Percentiles rank a stretch among this genome's conserved stretches.
These are phyloP conservation scores for Rubia tinctorum DNA, from an alignment of 305 asterid genomes.

Conservation along the genomic window DNA sequence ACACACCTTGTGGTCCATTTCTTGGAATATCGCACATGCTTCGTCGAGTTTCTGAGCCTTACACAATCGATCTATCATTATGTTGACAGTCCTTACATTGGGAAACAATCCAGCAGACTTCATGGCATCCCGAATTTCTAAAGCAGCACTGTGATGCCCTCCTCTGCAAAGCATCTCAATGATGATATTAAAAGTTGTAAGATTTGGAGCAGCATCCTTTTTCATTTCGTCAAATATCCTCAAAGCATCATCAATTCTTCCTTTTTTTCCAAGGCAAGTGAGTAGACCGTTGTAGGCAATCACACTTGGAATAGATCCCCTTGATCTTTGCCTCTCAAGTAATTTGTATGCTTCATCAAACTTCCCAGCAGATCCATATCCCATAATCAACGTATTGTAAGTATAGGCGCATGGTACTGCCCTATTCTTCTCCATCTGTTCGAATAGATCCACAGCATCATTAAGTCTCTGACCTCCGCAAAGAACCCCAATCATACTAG, in stretches of 20 bases:
- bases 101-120: constrained; percentile 66
- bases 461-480: constrained; percentile 58
- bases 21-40: constrained; percentile 66
- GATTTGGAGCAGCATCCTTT: constrained; percentile 90
- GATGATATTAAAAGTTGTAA: constrained; percentile 71
- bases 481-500: constrained; percentile 92
- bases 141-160: constrained; percentile 59
- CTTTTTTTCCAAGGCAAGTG: constrained; percentile 78
- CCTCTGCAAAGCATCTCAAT: constrained; percentile 80
- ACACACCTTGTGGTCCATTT: constrained; percentile 68
- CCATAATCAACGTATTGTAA: constrained; percentile 96
- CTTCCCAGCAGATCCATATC: constrained; percentile 77
- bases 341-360: constrained; percentile 75
- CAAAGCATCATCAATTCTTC: constrained; percentile 69
- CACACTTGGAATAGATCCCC: constrained; percentile 89
- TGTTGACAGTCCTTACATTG: constrained; percentile 64
- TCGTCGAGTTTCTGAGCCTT: constrained; percentile 80
- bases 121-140: constrained; percentile 67
- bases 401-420: constrained; percentile 93
- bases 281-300: constrained; percentile 81
- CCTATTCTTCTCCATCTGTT: constrained; percentile 69
- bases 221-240: constrained; percentile 66
- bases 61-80: constrained; percentile 89
- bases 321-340: constrained; percentile 84
- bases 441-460: constrained; percentile 87